These are phyloP conservation scores for Trichophyton equinum DNA, from an alignment of 2,329 filamentous ascomycete genomes.

Conservation along the genomic window DNA sequence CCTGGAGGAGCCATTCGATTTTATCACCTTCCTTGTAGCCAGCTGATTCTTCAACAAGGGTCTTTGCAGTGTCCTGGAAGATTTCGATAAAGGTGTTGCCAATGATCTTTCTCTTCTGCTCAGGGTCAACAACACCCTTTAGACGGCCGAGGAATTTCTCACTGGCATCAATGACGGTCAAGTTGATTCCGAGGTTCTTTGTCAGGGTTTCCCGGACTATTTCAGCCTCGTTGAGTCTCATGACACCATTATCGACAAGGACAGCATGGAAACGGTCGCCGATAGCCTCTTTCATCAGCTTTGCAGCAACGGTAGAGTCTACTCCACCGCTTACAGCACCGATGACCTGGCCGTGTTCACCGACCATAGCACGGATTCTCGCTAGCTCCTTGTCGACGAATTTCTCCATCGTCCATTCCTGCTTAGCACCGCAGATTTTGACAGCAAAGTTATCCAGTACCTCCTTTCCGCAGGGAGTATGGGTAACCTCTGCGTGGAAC, in stretches of 20 bases:
- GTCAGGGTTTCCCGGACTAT: slow-evolving; percentile 68
- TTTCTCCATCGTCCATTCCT: slow-evolving; percentile 74
- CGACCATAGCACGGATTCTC: slow-evolving; percentile 70
- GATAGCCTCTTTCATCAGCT: slow-evolving; percentile 77
- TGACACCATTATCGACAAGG: slow-evolving; percentile 72
- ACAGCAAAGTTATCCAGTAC: slow-evolving; percentile 74
- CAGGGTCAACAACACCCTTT: slow-evolving; percentile 63
- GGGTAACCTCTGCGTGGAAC: slow-evolving; percentile 77
- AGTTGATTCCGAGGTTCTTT: slow-evolving; percentile 73
- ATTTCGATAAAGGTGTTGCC: slow-evolving; percentile 63
- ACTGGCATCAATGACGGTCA: slow-evolving; percentile 71
- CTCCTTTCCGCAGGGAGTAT: slow-evolving; percentile 53
- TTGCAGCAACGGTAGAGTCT: slow-evolving; percentile 76
- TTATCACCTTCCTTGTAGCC: slow-evolving; percentile 56
- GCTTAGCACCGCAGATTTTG: slow-evolving; percentile 62
- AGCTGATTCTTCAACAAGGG: slow-evolving; percentile 59
- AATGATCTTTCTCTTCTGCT: slow-evolving; percentile 85
- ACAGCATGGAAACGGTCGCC: slow-evolving; percentile 74
- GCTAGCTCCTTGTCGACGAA: slow-evolving; percentile 71
- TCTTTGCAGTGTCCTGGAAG: slow-evolving; percentile 66
- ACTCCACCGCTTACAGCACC: slow-evolving; percentile 73
- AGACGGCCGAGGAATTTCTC: slow-evolving; percentile 67
- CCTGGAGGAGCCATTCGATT: slow-evolving; percentile 78
- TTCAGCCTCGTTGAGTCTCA: slow-evolving; percentile 74
- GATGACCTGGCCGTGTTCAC: slow-evolving; percentile 68